Percentiles rank a stretch among this genome's conserved stretches.
Conservation (phyloP, 345 rosid species). For the Syzygium aqueum region DNA sequence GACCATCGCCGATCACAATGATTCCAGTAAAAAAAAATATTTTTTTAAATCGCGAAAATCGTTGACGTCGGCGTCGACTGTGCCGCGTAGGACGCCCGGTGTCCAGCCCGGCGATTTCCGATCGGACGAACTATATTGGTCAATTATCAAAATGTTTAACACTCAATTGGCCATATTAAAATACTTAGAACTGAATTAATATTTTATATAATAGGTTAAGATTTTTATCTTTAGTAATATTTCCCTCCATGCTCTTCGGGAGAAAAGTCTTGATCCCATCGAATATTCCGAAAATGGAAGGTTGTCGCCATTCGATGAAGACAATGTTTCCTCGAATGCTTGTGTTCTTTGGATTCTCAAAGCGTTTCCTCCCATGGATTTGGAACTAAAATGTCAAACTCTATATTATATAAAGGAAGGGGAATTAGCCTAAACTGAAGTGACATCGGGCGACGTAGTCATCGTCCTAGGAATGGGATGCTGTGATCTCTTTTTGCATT, state of each 20-base stretch:
- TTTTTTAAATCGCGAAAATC: too few relatives aligned
- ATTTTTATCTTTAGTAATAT: neutral
- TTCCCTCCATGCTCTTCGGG: neutral
- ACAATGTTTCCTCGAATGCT: neutral
- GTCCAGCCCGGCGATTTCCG: too few relatives aligned
- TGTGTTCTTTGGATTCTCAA: neutral
- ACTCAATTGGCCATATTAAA: too few relatives aligned
- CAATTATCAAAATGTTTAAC: too few relatives aligned
- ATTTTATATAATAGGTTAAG: too few relatives aligned
- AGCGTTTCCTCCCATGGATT: neutral
- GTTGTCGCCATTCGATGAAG: neutral
- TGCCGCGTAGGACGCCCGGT: too few relatives aligned
- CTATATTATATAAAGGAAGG: neutral
- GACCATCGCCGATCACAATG: fast-evolving
- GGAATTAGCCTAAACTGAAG: neutral
- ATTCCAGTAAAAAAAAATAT: too few relatives aligned
- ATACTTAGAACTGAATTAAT: too few relatives aligned
- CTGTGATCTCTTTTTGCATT: too few relatives aligned
- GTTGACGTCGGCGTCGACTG: fast-evolving
- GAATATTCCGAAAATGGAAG: neutral
- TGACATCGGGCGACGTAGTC: too few relatives aligned
- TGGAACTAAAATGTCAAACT: neutral
- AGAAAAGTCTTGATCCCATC: neutral
- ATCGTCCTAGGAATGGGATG: too few relatives aligned
- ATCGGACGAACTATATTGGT: too few relatives aligned